Conservation (phyloP, 495 filamentous ascomycete species). For the Pyronema domesticum region DNA sequence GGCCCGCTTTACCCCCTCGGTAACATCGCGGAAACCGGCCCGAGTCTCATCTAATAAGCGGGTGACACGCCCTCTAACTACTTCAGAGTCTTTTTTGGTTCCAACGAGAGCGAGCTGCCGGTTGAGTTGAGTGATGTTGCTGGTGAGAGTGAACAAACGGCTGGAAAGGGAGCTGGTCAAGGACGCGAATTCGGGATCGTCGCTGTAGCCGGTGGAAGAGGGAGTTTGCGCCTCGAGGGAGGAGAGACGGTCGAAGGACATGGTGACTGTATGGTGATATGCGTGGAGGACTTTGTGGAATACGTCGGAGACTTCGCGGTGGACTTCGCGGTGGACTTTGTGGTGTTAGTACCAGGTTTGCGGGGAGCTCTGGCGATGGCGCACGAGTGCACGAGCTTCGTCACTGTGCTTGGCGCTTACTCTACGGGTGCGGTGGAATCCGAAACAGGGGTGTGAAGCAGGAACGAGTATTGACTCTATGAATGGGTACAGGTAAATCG, state of each 20-base stretch:
- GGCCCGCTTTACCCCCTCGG: conserved; percentile 82
- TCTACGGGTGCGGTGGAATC: too few species aligned
- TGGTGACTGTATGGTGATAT: conserved; percentile 26
- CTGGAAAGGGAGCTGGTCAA: conserved; percentile 66
- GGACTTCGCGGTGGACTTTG: too few species aligned
- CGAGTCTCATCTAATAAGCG: conserved; percentile 69
- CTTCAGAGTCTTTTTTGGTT: conserved; percentile 75
- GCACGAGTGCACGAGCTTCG: too few species aligned
- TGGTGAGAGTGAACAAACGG: conserved; percentile 70
- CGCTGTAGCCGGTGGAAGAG: conserved; percentile 55
- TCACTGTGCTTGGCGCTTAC: too few species aligned
- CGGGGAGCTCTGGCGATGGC: too few species aligned
- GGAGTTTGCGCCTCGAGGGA: conserved; percentile 63
- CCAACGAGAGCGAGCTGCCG: conserved; percentile 70
- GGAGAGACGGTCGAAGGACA: conserved; percentile 83
- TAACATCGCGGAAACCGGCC: conserved; percentile 75
- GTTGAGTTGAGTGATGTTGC: conserved; percentile 63
- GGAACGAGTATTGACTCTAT: too few species aligned
- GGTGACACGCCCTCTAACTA: conserved; percentile 77
- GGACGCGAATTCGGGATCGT: conserved; percentile 81
- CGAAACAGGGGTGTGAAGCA: too few species aligned
- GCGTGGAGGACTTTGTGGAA: not conserved
- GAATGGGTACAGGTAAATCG: too few species aligned
- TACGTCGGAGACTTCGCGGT: too few species aligned
- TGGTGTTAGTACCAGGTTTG: too few species aligned